phyloP scores from a whole-genome alignment of 1,139 yeast genomes.

The Trichomonascaceae sp. region DNA sequence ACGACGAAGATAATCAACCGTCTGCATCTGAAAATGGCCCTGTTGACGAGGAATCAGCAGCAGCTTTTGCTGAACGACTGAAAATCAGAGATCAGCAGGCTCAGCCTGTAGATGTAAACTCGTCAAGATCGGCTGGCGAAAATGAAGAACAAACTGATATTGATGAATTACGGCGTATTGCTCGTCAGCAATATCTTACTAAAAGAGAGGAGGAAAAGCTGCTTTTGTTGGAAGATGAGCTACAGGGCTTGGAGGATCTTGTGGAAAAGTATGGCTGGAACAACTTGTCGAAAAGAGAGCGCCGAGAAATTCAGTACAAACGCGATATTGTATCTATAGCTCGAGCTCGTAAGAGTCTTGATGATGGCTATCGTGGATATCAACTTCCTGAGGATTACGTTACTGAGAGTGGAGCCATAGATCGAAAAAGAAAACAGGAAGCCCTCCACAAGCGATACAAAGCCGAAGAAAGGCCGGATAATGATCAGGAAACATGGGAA shows the following conservation, averaged over 20 bases:
- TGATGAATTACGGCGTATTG: constrained; percentile 37
- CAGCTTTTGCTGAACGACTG: constrained; percentile 26
- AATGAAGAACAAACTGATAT: constrained; percentile 23
- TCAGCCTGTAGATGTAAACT: constrained; percentile 4
- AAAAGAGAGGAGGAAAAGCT: constrained; percentile 45
- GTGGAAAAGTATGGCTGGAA: constrained; percentile 45
- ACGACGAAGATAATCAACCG: neutral
- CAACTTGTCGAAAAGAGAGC: constrained; percentile 44
- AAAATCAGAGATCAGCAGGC: constrained; percentile 20
- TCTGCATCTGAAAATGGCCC: constrained; percentile 11
- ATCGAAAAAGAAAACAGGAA: constrained; percentile 45
- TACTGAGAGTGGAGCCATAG: constrained; percentile 47
- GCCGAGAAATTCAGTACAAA: constrained; percentile 46
- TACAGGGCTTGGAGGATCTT: constrained; percentile 44
- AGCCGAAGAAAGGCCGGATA: constrained; percentile 27
- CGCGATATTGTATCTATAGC: constrained; percentile 41
- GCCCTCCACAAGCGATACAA: constrained; percentile 34
- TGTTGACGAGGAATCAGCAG: constrained; percentile 27
- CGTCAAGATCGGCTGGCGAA: constrained; percentile 10
- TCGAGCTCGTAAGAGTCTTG: constrained; percentile 37
- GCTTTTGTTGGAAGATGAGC: constrained; percentile 42
- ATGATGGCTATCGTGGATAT: constrained; percentile 35
- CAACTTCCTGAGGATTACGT: constrained; percentile 53
- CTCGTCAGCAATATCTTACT: constrained; percentile 45
- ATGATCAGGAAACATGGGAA: constrained; percentile 57